Conservation (phyloP, 2,329 filamentous ascomycete species). For the Pseudocercospora eumusae region DNA sequence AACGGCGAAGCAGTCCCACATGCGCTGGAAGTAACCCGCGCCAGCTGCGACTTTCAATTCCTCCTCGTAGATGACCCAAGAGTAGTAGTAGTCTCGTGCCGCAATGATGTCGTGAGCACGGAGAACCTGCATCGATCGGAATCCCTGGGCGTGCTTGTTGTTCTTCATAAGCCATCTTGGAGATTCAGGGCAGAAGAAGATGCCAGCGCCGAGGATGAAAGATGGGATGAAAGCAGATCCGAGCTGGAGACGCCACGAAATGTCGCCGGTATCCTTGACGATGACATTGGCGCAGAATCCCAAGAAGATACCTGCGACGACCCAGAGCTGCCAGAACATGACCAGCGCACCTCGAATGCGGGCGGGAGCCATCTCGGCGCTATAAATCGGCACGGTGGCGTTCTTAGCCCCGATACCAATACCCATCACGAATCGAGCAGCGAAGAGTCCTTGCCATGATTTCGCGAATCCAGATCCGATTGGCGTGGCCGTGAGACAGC, state of each 20-base stretch:
- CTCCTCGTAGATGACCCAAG: constrained; percentile 42
- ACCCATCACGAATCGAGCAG: constrained; percentile 70
- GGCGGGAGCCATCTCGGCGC: constrained; percentile 49
- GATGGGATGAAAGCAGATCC: constrained; percentile 60
- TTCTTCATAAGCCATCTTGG: constrained; percentile 56
- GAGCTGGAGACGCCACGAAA: constrained; percentile 69
- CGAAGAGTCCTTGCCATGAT: constrained; percentile 61
- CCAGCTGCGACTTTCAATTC: constrained; percentile 41
- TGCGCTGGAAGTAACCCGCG: constrained; percentile 45
- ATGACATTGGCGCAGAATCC: constrained; percentile 67
- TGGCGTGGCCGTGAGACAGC: constrained; percentile 63
- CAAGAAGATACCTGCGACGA: constrained; percentile 58
- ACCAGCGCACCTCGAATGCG: constrained; percentile 65
- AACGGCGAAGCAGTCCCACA: constrained; percentile 53
- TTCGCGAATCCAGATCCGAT: constrained; percentile 64
- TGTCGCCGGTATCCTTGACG: constrained; percentile 59
- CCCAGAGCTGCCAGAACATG: constrained; percentile 73
- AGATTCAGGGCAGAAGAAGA: constrained; percentile 47
- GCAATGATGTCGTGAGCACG: constrained; percentile 56
- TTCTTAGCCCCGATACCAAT: constrained; percentile 51
- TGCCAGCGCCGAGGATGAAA: constrained; percentile 38
- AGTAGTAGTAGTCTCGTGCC: constrained; percentile 58
- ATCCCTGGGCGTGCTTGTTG: constrained; percentile 49
- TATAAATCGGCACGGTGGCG: constrained; percentile 50
- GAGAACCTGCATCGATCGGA: constrained; percentile 51